Conservation (phyloP, 371 early-diverging fungal species). For the Mucor mucedo region DNA sequence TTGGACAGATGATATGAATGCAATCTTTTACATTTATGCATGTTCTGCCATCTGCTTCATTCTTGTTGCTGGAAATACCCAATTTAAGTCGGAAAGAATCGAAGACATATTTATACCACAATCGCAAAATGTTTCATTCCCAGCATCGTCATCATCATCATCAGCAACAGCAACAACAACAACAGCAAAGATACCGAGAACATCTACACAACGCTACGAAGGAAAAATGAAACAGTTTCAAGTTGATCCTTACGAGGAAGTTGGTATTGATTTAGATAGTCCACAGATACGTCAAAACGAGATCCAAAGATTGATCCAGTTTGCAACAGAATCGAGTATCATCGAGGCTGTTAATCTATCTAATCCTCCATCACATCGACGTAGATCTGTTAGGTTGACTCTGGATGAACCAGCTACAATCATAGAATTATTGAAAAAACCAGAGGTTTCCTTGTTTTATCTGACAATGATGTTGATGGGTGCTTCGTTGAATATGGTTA, state of each 20-base stretch:
- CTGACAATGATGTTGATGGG: conserved; percentile 62
- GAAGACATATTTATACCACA: conserved; percentile 10
- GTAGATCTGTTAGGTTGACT: conserved; percentile 16
- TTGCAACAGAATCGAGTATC: conserved; percentile 60
- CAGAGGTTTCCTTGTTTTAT: conserved; percentile 49
- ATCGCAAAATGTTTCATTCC: background rate
- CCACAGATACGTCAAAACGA: conserved; percentile 50
- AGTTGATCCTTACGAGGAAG: conserved; percentile 40
- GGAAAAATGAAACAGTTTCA: conserved; percentile 36
- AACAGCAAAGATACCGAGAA: background rate
- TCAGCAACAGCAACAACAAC: background rate
- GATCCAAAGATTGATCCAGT: conserved; percentile 54
- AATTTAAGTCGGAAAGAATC: conserved; percentile 50
- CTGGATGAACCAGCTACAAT: conserved; percentile 42
- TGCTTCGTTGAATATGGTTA: conserved; percentile 56
- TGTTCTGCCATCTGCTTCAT: conserved; percentile 51
- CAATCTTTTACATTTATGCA: conserved; percentile 56
- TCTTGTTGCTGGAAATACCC: conserved; percentile 46
- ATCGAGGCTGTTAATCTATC: conserved; percentile 59
- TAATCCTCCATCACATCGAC: conserved; percentile 50
- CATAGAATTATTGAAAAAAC: conserved; percentile 43
- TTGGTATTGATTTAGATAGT: conserved; percentile 32
- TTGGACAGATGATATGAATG: conserved; percentile 56
- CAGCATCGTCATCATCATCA: background rate
- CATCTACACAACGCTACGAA: background rate